Conservation (phyloP, 805 yeast genomes). For the Ascoidea rubescens region DNA sequence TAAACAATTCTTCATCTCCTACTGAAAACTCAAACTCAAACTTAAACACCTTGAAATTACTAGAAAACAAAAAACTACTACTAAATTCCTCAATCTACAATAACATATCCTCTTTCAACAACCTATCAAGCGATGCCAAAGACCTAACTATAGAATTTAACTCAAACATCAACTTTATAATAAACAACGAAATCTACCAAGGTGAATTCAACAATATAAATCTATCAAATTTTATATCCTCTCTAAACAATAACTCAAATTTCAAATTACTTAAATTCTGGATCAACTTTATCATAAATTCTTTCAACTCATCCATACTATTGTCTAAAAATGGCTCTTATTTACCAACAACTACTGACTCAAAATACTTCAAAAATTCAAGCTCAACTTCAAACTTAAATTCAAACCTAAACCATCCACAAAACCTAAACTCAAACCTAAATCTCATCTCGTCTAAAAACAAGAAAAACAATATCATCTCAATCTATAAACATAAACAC, state of each 20-base stretch:
- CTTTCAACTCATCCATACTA: neutral
- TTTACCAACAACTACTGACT: too few species aligned
- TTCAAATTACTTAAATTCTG: neutral
- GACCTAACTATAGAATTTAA: constrained; percentile 10
- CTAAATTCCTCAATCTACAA: too few species aligned
- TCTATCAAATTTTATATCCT: neutral
- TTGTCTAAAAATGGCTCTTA: too few species aligned
- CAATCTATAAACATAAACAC: too few species aligned
- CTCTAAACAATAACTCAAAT: neutral
- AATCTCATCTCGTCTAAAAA: too few species aligned
- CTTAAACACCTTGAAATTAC: neutral
- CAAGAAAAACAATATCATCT: too few species aligned
- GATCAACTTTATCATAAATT: neutral
- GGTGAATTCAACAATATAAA: neutral
- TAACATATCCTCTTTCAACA: constrained; percentile 4
- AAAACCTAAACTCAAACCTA: too few species aligned
- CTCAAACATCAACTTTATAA: neutral
- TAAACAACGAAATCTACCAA: neutral
- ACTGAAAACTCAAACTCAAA: neutral
- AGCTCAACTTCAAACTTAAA: too few species aligned
- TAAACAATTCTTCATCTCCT: too few species aligned
- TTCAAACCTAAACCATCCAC: too few species aligned
- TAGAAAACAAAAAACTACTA: too few species aligned
- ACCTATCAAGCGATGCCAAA: constrained; percentile 8
- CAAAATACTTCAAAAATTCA: neutral